Conservation (phyloP, 257 asterid species). For the Solanum chiquidenum region DNA sequence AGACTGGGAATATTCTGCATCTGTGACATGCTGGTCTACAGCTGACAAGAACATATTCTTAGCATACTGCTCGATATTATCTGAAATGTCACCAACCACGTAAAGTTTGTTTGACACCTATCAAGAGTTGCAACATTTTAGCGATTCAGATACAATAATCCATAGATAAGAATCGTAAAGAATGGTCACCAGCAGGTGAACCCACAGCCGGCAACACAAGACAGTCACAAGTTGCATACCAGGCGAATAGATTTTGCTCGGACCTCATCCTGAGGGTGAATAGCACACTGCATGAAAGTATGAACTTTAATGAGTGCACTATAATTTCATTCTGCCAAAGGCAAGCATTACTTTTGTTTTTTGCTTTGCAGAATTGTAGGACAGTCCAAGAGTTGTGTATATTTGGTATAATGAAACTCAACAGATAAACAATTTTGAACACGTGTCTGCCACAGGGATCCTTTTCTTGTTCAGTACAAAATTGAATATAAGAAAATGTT, state of each 20-base stretch:
- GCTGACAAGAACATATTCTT: slow-evolving; percentile 70
- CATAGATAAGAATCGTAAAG: neutral
- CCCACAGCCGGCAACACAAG: slow-evolving; percentile 1
- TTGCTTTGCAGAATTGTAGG: neutral
- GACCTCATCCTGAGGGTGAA: slow-evolving; percentile 73
- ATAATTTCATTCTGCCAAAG: neutral
- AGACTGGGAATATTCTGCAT: slow-evolving; percentile 36
- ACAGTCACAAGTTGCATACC: slow-evolving; percentile 35
- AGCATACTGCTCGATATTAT: slow-evolving; percentile 73
- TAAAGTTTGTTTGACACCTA: slow-evolving; percentile 93
- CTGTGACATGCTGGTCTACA: slow-evolving; percentile 40
- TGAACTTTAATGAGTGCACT: neutral
- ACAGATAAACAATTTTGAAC: neutral
- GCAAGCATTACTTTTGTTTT: neutral
- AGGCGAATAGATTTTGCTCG: slow-evolving; percentile 91
- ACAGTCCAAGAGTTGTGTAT: neutral
- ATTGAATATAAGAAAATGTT: neutral
- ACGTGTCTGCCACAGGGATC: neutral
- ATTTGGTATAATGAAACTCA: neutral
- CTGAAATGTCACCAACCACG: slow-evolving; percentile 48
- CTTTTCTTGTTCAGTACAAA: neutral
- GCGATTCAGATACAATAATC: neutral
- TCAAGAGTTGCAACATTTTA: slow-evolving; percentile 8
- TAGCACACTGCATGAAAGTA: slow-evolving; percentile 60
- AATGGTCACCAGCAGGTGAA: neutral